Conservation (phyloP, 176 grass and related monocot species). For the Secale cereale region DNA sequence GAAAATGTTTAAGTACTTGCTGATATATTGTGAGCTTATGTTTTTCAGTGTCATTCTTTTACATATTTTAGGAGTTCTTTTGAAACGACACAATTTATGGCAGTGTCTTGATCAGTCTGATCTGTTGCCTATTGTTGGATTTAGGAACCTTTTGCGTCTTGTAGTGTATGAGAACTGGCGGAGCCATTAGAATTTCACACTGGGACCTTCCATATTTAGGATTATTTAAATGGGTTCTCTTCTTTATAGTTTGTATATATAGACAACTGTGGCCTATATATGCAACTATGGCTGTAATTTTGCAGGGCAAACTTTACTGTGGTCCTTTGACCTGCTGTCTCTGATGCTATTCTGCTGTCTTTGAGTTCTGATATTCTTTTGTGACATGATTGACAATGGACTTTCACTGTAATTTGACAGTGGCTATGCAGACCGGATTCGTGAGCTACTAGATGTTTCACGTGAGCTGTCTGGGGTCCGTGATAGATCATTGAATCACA, state of each 20-base stretch:
- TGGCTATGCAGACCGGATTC: slow-evolving; percentile 96
- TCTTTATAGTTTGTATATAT: slow-evolving; percentile 2
- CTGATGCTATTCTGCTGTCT: slow-evolving; percentile 1
- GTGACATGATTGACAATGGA: neutral
- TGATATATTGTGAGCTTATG: neutral
- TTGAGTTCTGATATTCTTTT: slow-evolving; percentile 11
- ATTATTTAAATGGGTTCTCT: neutral
- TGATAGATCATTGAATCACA: slow-evolving; percentile 56
- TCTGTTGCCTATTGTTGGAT: neutral
- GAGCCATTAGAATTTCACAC: neutral
- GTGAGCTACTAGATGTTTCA: slow-evolving; percentile 84
- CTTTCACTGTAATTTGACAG: slow-evolving; percentile 58
- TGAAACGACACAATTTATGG: neutral
- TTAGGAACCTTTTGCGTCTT: slow-evolving; percentile 17
- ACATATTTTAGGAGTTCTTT: slow-evolving; percentile 19
- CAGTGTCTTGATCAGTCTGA: slow-evolving; percentile 3
- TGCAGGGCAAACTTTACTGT: slow-evolving; percentile 11
- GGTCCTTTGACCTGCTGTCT: neutral
- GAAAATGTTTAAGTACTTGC: neutral
- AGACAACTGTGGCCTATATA: neutral
- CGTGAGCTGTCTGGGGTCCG: slow-evolving; percentile 58
- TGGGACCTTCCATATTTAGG: neutral
- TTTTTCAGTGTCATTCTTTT: neutral
- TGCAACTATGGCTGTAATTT: neutral
- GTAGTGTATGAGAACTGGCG: slow-evolving; percentile 13